phyloP scores from a whole-genome alignment of 2,329 filamentous ascomycete species.

The Periconia macrospinosa region DNA sequence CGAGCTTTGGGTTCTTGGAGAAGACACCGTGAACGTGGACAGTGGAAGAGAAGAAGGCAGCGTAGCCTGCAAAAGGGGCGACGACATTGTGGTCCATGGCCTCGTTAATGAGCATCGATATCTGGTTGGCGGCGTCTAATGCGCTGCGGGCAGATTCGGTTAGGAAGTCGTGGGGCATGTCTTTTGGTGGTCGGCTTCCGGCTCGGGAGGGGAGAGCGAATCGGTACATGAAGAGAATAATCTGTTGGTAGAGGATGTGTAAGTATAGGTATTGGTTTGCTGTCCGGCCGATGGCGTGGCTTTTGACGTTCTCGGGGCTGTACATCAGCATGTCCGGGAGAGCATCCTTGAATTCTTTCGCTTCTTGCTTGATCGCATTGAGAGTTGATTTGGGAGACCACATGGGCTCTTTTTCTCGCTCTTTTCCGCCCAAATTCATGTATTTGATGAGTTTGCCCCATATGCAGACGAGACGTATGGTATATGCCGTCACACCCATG shows the following conservation, averaged over 20 bases:
- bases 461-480: slow-evolving; percentile 79
- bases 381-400: slow-evolving; percentile 84
- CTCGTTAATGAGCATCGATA: slow-evolving; percentile 81
- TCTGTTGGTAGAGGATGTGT: slow-evolving; percentile 88
- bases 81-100: slow-evolving; percentile 78
- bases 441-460: slow-evolving; percentile 92
- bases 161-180: slow-evolving; percentile 77
- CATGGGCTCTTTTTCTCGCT: slow-evolving; percentile 73
- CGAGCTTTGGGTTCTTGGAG: slow-evolving; percentile 75
- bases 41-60: slow-evolving; percentile 87
- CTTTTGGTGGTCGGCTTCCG: slow-evolving; percentile 64
- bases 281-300: slow-evolving; percentile 80
- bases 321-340: slow-evolving; percentile 76
- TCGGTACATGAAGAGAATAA: slow-evolving; percentile 84
- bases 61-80: slow-evolving; percentile 93
- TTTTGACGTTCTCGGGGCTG: slow-evolving; percentile 77
- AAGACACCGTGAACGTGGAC: slow-evolving; percentile 95
- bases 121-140: slow-evolving; percentile 80
- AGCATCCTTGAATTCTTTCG: slow-evolving; percentile 68
- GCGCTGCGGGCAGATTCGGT: slow-evolving; percentile 74
- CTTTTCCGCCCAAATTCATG: slow-evolving; percentile 85
- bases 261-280: slow-evolving; percentile 92
- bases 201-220: slow-evolving; percentile 75
- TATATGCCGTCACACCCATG: slow-evolving; percentile 92
- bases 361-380: slow-evolving; percentile 67